Evolutionary conservation across 768 basidiomycete species (phyloP), one percentile per base, ranked within the genome.

Genomic region (Russula sp.): DNA sequence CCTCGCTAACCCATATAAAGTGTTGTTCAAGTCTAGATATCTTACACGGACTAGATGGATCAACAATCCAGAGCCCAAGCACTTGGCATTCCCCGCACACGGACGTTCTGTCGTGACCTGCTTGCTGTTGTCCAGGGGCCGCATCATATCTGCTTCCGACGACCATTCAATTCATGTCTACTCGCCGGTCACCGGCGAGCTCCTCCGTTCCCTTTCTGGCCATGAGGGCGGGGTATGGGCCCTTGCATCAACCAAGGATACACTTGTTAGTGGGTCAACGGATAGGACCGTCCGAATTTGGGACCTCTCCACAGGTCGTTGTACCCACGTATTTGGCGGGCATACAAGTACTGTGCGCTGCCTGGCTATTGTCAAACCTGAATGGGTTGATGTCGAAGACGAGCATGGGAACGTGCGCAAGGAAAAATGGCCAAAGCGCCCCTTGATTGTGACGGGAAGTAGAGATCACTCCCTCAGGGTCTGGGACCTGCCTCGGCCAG

Each of bases 151-250:
- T 13, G 95, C 96, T 13, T 96, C 94, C 0, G 96, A 99, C 75
- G 95, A 98, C 75, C 93, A 98, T 70, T 91, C 93, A 4, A 97
- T 98, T 71, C 92, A 95, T 72, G 86, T 99, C 52, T 98, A 96
- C 74, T 89, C 88, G 26, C 94, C 92, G n/a, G 74, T 82, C 30
- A 90, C 88, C 0, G 96, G 96, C 14, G 80, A 84, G 42, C 81
- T 91, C 24, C 74, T 88, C 5, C 85, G 83, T 48, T 83, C 87
- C 1, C 81, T 98, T 49, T 82, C 90, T 63, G 96, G 95, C 3
- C 95, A 98, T 70, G 91, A 94, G 69, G 95, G 95, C 56, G 95
- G 95, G 20, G 94, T 98, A 1, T 98, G 95, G 95, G 94, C 95
- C 18, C 79, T 98, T n/a, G 90, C 90, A 5, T 88, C 89, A 40